Evolutionary conservation across 2,329 filamentous ascomycete species (phyloP).

Genomic region (Xylaria sp.): DNA sequence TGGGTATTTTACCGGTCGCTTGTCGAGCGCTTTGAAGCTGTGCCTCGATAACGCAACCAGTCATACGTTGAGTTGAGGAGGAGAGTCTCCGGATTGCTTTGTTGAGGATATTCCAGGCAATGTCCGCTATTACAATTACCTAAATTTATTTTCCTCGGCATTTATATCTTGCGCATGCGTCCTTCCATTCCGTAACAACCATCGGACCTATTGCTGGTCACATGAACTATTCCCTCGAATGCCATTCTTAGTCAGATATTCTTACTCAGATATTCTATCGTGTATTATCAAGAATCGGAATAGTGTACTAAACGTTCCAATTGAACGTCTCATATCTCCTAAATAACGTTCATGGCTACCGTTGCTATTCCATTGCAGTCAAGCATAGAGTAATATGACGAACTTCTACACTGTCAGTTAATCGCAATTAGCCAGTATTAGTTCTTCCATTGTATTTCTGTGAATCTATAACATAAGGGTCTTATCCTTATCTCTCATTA

Average conservation of each 20-base stretch:
- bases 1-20: not conserved
- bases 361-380: not conserved
- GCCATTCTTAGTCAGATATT: not conserved
- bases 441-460: not conserved
- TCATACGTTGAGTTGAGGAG: not conserved
- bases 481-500: not conserved
- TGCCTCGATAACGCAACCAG: not conserved
- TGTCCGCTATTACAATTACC: not conserved
- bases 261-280: not conserved
- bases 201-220: not conserved
- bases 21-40: not conserved
- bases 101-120: not conserved
- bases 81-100: constrained; percentile 7
- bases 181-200: not conserved
- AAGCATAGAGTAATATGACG: not conserved
- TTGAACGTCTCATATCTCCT: not conserved
- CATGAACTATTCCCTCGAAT: not conserved
- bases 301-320: not conserved
- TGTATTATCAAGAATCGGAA: not conserved
- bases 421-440: not conserved
- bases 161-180: not conserved
- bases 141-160: not conserved
- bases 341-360: not conserved
- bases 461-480: not conserved
- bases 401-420: not conserved